Evolutionary conservation across 2,329 filamentous ascomycete species (phyloP).

Genomic region (Nemania abortiva): DNA sequence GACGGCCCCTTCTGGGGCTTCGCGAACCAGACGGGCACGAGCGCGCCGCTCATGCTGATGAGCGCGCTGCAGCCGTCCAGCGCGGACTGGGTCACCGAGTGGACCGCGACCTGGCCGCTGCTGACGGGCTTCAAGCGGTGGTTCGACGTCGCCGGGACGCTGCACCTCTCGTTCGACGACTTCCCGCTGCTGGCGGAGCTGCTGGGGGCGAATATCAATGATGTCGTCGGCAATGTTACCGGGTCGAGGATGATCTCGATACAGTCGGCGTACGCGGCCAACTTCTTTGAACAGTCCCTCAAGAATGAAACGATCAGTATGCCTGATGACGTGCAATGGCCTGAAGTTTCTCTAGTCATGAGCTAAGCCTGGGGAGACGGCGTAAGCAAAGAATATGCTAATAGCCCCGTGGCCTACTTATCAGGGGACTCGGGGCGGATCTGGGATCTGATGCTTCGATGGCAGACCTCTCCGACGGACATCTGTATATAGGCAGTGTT

Average conservation of each 20-base stretch:
- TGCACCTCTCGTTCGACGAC: conserved; percentile 28
- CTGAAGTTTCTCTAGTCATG: conserved; percentile 17
- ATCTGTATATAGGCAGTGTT: too few species aligned
- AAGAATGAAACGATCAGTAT: conserved; percentile 11
- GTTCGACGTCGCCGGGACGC: conserved; percentile 22
- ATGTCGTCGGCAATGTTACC: conserved; percentile 17
- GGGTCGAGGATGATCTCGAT: conserved; percentile 27
- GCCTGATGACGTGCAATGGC: conserved; percentile 4
- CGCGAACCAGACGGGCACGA: conserved; percentile 17
- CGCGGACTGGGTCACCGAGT: conserved; percentile 2
- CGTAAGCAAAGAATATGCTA: background rate
- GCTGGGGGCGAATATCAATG: background rate
- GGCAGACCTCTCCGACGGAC: background rate
- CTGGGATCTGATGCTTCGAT: background rate
- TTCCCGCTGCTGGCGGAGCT: conserved; percentile 12
- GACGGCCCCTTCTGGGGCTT: conserved; percentile 29
- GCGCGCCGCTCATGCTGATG: conserved; percentile 17
- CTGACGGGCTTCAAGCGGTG: conserved; percentile 19
- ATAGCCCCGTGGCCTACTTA: background rate
- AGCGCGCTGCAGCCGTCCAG: conserved; percentile 15
- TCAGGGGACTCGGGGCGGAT: background rate
- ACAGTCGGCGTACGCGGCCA: conserved; percentile 19
- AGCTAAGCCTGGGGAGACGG: background rate
- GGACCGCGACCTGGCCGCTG: conserved; percentile 18
- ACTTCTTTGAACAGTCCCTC: conserved; percentile 31